These are phyloP conservation scores for Metschnikowia baotianmanensis DNA, from an alignment of 805 yeast genomes.

Conservation along the genomic window DNA sequence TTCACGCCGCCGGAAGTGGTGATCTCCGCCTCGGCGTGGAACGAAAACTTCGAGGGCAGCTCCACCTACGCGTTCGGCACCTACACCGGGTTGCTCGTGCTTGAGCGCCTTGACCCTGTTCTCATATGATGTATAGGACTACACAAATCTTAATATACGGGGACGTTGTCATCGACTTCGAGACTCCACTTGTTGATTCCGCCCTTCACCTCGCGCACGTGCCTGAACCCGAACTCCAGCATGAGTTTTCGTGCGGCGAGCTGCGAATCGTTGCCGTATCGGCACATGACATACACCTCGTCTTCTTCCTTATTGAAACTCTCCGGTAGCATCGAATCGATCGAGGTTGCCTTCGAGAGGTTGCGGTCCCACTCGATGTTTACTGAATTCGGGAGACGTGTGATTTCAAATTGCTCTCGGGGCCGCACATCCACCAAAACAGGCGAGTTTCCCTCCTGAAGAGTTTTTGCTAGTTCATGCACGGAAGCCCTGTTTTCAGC, in stretches of 20 bases:
- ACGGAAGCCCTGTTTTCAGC: conserved; percentile 46
- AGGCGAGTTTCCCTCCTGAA: conserved; percentile 21
- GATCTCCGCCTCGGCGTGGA: conserved; percentile 57
- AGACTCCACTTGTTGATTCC: conserved; percentile 72
- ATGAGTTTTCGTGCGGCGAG: conserved; percentile 60
- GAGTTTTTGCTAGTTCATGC: conserved; percentile 31
- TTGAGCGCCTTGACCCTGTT: conserved; percentile 38
- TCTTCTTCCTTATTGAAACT: conserved; percentile 22
- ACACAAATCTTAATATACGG: conserved; percentile 10
- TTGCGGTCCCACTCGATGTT: conserved; percentile 62
- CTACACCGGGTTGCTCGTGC: conserved; percentile 48
- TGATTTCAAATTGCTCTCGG: conserved; percentile 67
- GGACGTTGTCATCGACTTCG: conserved; percentile 46
- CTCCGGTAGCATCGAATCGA: conserved; percentile 21
- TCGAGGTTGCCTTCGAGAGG: conserved; percentile 22
- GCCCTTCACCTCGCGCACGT: conserved; percentile 70
- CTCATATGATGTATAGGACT: conserved; percentile 1
- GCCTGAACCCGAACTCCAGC: conserved; percentile 45
- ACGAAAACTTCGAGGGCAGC: conserved; percentile 42
- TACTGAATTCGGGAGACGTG: conserved; percentile 54
- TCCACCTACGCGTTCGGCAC: conserved; percentile 54
- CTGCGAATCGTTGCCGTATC: conserved; percentile 91
- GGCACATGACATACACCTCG: conserved; percentile 63
- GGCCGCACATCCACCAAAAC: conserved; percentile 79
- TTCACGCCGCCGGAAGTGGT: conserved; percentile 50